Evolutionary conservation across 192 early-diverging fungal genomes (phyloP).

Genomic region (Coemansia sp.): DNA sequence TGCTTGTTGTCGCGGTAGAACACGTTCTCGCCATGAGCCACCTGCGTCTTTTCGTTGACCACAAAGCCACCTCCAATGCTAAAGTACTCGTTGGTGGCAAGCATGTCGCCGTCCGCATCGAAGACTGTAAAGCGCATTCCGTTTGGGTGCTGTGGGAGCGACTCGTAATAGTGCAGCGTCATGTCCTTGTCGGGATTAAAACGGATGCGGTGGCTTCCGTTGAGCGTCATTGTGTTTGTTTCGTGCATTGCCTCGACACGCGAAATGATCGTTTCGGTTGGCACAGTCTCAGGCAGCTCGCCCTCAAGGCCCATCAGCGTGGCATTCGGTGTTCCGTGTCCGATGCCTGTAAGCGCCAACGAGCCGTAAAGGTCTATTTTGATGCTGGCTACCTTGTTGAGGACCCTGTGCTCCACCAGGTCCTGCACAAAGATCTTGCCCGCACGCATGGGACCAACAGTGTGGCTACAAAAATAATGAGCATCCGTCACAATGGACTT

Average conservation of each 20-base stretch:
- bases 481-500: background rate
- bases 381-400: conserved; percentile 66
- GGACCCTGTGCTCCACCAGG: conserved; percentile 66
- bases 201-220: conserved; percentile 73
- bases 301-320: conserved; percentile 91
- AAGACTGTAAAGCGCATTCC: conserved; percentile 94
- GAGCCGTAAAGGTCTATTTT: conserved; percentile 91
- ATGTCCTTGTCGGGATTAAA: conserved; percentile 86
- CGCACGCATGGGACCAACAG: conserved; percentile 97
- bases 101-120: conserved; percentile 77
- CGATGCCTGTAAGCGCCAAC: conserved; percentile 90
- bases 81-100: conserved; percentile 95
- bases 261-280: conserved; percentile 76
- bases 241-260: conserved; percentile 77
- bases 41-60: conserved; percentile 84
- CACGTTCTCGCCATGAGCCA: conserved; percentile 74
- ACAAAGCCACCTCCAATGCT: conserved; percentile 97
- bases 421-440: conserved; percentile 93
- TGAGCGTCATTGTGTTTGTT: conserved; percentile 70
- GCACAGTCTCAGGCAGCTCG: conserved; percentile 82
- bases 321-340: conserved; percentile 94
- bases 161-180: conserved; percentile 85
- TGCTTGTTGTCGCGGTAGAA: conserved; percentile 57
- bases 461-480: conserved; percentile 59
- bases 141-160: conserved; percentile 92